Evolutionary conservation across 768 basidiomycete species (phyloP).

Genomic region (Podaxis sp.): DNA sequence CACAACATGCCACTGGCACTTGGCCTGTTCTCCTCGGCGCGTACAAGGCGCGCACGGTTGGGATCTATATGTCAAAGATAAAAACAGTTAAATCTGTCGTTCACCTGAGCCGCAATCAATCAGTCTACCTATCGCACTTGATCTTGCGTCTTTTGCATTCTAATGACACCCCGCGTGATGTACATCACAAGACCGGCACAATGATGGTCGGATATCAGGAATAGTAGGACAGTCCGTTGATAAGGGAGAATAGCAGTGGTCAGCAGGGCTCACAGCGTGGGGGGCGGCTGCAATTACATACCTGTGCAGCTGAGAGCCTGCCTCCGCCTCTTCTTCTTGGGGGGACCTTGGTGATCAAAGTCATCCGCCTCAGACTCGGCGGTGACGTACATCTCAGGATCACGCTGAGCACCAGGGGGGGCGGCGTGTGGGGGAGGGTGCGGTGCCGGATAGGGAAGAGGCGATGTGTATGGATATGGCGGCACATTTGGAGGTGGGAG

Average conservation of each 20-base stretch:
- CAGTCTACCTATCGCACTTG: slow-evolving; percentile 75
- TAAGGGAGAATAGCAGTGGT: slow-evolving; percentile 23
- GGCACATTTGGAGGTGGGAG: slow-evolving; percentile 13
- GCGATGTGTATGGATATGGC: slow-evolving; percentile 23
- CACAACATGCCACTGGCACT: slow-evolving; percentile 81
- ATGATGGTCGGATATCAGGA: slow-evolving; percentile 23
- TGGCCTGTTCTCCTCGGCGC: slow-evolving; percentile 74
- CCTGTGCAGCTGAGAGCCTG: slow-evolving; percentile 87
- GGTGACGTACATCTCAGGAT: slow-evolving; percentile 30
- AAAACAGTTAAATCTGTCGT: slow-evolving; percentile 21
- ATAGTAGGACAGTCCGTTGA: slow-evolving; percentile 17
- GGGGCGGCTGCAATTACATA: slow-evolving; percentile 36
- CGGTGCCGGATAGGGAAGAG: slow-evolving; percentile 25
- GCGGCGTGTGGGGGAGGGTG: not conserved
- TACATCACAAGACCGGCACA: slow-evolving; percentile 24
- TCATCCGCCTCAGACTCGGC: slow-evolving; percentile 61
- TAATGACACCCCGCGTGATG: slow-evolving; percentile 32
- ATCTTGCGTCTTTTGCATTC: slow-evolving; percentile 89
- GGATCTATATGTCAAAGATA: slow-evolving; percentile 40
- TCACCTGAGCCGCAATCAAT: slow-evolving; percentile 18
- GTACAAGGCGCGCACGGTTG: slow-evolving; percentile 83
- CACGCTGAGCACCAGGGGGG: slow-evolving; percentile 22
- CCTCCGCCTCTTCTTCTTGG: slow-evolving; percentile 80
- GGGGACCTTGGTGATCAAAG: slow-evolving; percentile 52
- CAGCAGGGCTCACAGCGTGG: slow-evolving; percentile 18